Percentiles rank a stretch among this genome's conserved stretches.
These are phyloP conservation scores for Phaseolus lunatus DNA, from an alignment of 306 rosid species.

Conservation along the genomic window DNA sequence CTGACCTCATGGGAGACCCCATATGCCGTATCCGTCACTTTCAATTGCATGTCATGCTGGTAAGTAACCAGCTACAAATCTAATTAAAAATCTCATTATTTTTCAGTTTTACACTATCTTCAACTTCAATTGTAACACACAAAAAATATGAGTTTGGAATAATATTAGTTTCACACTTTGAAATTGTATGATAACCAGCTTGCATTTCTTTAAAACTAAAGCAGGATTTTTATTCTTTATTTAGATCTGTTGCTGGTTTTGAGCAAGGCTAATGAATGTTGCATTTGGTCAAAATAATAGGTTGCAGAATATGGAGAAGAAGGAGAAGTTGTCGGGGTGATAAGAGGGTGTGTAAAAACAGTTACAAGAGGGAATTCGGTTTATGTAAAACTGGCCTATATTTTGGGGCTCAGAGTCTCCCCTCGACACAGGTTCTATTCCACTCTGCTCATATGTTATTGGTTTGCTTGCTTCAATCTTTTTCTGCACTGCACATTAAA, in stretches of 20 bases:
- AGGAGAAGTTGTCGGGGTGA: constrained; percentile 74
- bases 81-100: background rate
- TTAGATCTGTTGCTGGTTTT: constrained; percentile 15
- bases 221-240: background rate
- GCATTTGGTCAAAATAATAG: constrained; percentile 45
- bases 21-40: constrained; percentile 82
- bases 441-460: constrained; percentile 29
- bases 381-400: constrained; percentile 74
- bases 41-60: constrained; percentile 85
- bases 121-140: constrained; percentile 4
- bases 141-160: background rate
- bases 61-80: constrained; percentile 54
- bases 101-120: constrained; percentile 14
- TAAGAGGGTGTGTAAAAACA: constrained; percentile 89
- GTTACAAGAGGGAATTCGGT: constrained; percentile 68
- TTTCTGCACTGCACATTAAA: constrained; percentile 45
- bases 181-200: background rate
- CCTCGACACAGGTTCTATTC: constrained; percentile 74
- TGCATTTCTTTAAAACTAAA: background rate
- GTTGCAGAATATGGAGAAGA: constrained; percentile 88
- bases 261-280: constrained; percentile 31
- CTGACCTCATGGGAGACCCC: constrained; percentile 93
- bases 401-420: constrained; percentile 93
- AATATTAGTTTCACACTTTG: background rate
- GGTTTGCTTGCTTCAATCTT: constrained; percentile 41